A percentile compares a stretch with the other conserved stretches of the same genome.
Evolutionary conservation across 495 filamentous ascomycete species (phyloP).

Genomic region (Xylaria cubensis): DNA sequence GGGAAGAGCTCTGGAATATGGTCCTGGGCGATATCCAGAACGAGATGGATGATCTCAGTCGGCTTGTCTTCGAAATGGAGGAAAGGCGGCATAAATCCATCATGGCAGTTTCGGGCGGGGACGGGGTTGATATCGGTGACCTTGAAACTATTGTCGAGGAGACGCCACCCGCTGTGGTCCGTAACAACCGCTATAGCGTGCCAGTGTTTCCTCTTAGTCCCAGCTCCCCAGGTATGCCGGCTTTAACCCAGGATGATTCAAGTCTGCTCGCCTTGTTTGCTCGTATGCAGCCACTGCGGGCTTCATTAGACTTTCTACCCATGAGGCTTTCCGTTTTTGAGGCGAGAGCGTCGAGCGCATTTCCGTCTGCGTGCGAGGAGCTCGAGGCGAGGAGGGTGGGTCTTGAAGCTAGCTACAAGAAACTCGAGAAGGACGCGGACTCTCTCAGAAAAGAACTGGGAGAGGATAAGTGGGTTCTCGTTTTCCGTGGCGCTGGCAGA

Average conservation of each 20-base stretch:
- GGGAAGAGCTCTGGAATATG: conserved; percentile 95
- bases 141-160: conserved; percentile 95
- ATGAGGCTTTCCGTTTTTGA: conserved; percentile 92
- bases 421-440: conserved; percentile 86
- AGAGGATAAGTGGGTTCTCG: conserved; percentile 93
- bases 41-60: conserved; percentile 83
- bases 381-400: conserved; percentile 71
- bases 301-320: conserved; percentile 94
- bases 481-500: conserved; percentile 90
- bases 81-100: conserved; percentile 82
- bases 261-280: conserved; percentile 87
- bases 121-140: conserved; percentile 82
- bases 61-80: conserved; percentile 95
- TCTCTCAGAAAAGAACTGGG: conserved; percentile 84
- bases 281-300: conserved; percentile 89
- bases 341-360: conserved; percentile 71
- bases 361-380: conserved; percentile 90
- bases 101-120: conserved; percentile 61
- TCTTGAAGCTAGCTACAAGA: conserved; percentile 80
- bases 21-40: conserved; percentile 92
- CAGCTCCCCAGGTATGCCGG: conserved; percentile 62
- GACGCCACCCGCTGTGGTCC: conserved; percentile 64
- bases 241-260: conserved; percentile 77
- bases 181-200: conserved; percentile 71
- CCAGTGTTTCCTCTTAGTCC: conserved; percentile 62